phyloP scores from a whole-genome alignment of 2,329 filamentous ascomycete genomes.

The Cytospora chrysosperma region DNA sequence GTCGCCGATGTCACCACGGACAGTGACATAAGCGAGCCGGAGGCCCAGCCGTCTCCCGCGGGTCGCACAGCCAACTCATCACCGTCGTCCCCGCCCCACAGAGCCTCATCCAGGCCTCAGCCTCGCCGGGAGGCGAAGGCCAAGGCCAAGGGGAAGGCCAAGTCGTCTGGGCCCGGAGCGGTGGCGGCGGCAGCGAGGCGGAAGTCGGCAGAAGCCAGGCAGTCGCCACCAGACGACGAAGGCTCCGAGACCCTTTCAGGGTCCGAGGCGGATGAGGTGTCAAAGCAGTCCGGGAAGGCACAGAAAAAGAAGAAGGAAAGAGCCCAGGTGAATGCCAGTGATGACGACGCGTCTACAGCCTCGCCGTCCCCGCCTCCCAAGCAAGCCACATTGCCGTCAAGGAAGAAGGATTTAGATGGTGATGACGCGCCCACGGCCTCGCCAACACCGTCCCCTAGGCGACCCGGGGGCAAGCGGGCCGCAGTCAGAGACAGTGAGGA shows the following conservation, averaged over 20 bases:
- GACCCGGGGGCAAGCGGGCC: background rate
- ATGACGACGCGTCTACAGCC: no score
- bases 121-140: background rate
- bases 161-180: background rate
- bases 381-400: no score
- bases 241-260: slow-evolving; percentile 6
- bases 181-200: background rate
- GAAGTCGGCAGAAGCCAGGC: background rate
- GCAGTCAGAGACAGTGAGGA: no score
- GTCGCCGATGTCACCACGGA: slow-evolving; percentile 10
- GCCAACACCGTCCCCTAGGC: slow-evolving; percentile 4
- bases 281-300: background rate
- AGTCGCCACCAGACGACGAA: background rate
- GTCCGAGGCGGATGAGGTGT: background rate
- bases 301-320: no score
- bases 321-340: background rate
- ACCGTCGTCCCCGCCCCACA: background rate
- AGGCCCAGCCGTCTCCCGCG: slow-evolving; percentile 2
- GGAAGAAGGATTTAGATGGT: background rate
- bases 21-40: slow-evolving; percentile 15
- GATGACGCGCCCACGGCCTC: background rate
- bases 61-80: slow-evolving; percentile 19
- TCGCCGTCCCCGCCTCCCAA: no score
- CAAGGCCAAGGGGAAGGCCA: background rate
- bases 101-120: background rate